Base-by-base conservation (phyloP, 2,329 filamentous ascomycete genomes). In the Fusarium albidum region DNA sequence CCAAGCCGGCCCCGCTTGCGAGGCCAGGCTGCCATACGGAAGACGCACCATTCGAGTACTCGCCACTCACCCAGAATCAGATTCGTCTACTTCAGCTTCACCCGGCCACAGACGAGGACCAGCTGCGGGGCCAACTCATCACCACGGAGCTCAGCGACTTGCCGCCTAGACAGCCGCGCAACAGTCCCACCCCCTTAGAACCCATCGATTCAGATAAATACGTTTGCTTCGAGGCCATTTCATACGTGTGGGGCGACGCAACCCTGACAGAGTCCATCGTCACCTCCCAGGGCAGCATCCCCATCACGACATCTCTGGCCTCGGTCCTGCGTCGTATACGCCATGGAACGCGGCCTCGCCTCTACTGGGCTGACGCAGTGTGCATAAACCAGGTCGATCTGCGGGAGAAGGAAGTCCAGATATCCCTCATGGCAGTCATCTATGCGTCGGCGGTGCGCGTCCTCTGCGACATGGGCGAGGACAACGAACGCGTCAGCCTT, bases 231-330 rank as follows among this genome's bases (percentile, higher is more conserved):
- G 41, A 57, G 11, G 52, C 40, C 1, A 34, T 56, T 6, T 57
- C 54, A 7, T 56, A 57, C 10, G 45, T 52, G 3, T 57, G 54
- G 54, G 52, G 52, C 6, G 13, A 42, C 11, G n/a, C 27, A 11
- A 14, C 15, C 7, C 42, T 46, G 2, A 42, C 39, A 1, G 40
- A 57, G 11, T 17, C 11, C 10, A 11, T 57, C 2, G 13, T 38
- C 4, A 56, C 52, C 2, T 2, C 45, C 0, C 6, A 27, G 3
- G 54, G 45, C 0, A 38, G 8, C 4, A 56, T 57, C 1, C 32
- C 15, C 0, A 56, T 57, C 12, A 57, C 45, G 13, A 18, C 40
- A 3, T 51, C 52, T 12, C 52, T 57, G 3, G 21, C 52, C 5
- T 56, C 54, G 5, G 40, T 57, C 6, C 6, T 57, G 7, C 15